Evolutionary conservation across 1,284 basidiomycete species (phyloP).

Genomic region (Apiotrichum akiyoshidainum): DNA sequence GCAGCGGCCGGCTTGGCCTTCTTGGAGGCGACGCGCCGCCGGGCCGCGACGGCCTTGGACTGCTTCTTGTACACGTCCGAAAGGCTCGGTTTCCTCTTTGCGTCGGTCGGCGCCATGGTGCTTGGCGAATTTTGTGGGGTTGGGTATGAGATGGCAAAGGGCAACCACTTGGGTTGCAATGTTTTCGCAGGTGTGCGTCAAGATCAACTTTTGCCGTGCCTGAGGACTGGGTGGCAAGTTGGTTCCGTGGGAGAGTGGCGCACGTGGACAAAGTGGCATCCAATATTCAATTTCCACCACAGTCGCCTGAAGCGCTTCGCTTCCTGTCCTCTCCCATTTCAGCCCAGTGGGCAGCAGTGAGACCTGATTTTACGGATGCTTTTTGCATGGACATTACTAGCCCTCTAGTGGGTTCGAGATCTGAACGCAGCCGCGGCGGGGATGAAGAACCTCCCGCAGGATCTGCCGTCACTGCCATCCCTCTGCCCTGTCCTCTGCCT

Average conservation of each 20-base stretch:
- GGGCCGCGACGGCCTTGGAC: conserved; percentile 1
- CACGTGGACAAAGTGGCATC: not conserved
- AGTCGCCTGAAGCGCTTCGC: too few relatives aligned
- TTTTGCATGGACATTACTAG: too few relatives aligned
- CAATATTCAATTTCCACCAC: too few relatives aligned
- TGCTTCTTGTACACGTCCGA: conserved; percentile 4
- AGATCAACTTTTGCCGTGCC: not conserved
- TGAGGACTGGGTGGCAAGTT: not conserved
- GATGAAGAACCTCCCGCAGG: too few relatives aligned
- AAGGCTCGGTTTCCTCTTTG: not conserved
- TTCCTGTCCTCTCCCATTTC: too few relatives aligned
- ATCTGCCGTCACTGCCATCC: too few relatives aligned
- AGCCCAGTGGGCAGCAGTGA: too few relatives aligned
- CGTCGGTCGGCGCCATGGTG: not conserved
- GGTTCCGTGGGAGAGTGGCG: not conserved
- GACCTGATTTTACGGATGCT: too few relatives aligned
- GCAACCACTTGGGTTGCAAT: not conserved
- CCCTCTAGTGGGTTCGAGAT: too few relatives aligned
- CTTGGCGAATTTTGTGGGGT: not conserved
- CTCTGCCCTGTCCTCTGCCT: too few relatives aligned
- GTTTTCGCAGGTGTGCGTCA: not conserved
- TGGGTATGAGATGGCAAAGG: not conserved
- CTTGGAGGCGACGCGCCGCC: not conserved
- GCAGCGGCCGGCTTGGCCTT: not conserved
- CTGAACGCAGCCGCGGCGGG: too few relatives aligned